Evolutionary conservation across 2,329 filamentous ascomycete species (phyloP).

Genomic region (Tolypocladium endophyticum): DNA sequence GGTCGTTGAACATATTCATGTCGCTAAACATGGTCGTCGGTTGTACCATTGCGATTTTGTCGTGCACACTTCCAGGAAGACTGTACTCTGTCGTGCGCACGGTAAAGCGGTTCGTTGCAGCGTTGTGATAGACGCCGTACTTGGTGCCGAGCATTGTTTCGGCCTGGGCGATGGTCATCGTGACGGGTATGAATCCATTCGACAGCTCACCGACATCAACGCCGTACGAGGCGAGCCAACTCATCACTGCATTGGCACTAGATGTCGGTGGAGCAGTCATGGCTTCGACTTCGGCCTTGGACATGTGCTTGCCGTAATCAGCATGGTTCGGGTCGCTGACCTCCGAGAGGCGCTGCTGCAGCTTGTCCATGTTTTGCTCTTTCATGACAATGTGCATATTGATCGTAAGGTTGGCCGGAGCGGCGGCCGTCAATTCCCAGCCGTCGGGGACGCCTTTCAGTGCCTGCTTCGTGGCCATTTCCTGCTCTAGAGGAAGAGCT

Average conservation of each 20-base stretch:
- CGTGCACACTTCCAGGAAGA: neutral
- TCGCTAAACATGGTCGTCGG: neutral
- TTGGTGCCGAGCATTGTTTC: neutral
- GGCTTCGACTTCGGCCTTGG: neutral
- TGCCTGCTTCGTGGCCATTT: neutral
- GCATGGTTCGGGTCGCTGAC: neutral
- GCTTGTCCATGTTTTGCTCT: neutral
- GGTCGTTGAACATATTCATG: neutral
- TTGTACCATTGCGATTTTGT: neutral
- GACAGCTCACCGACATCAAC: neutral
- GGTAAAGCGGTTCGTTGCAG: neutral
- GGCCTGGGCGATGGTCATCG: neutral
- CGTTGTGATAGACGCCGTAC: neutral
- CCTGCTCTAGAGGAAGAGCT: neutral
- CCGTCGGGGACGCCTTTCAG: neutral
- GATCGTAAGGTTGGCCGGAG: neutral
- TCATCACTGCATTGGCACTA: neutral
- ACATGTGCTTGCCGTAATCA: neutral
- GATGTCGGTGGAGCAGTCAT: neutral
- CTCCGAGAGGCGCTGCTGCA: neutral
- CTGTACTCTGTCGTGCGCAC: neutral
- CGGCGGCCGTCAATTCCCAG: neutral
- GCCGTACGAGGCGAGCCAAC: neutral
- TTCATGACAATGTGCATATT: neutral
- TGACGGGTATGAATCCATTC: neutral